Base-by-base conservation (phyloP, 768 basidiomycete species). In the Leucocoprinus birnbaumii region DNA sequence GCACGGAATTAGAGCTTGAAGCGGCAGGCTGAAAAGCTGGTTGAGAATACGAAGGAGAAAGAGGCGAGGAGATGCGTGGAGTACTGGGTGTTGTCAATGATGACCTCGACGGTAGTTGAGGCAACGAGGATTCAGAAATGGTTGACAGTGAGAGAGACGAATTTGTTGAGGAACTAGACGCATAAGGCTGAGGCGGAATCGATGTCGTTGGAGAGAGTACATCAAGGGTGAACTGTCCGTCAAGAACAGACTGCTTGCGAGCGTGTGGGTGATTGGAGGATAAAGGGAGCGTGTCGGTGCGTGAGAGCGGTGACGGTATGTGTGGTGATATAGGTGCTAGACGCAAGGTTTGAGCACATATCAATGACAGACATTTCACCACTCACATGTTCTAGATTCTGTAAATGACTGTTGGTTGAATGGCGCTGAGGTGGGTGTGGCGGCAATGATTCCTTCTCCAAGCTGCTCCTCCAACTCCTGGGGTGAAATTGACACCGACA, bases 201-300 rank as follows among this genome's bases (percentile, higher is more conserved):
- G 72, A 65, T 19, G 68, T 51, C 14, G 74, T 65, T 27, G 64
- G 65, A 19, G 62, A 66, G 11, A 71, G 49, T 22, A 71, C 58
- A 40, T 73, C 67, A n/a, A 71, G 63, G 26, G 69, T 66, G 8
- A 70, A 60, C 48, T 72, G 70, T 16, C 79, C 81, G 60, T 87
- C 85, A 10, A 83, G 55, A 3, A 89, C 68, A 16, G 89, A 91
- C 18, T 82, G 75, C 65, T 91, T 91, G 31, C 89, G 82, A 0
- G 87, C 89, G 58, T 91, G 89, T 0, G 89, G 89, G 62, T 91
- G 89, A 40, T 80, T 76, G 0, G 82, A 71, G 0, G 80, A 72
- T 0, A 86, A 70, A 5, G 80, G 71, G 22, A 87, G 76, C 9
- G 77, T 62, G 42, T 80, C 69, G 2, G 77, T 79, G 14, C 83